A percentile compares a stretch with the other conserved stretches of the same genome.
Conservation (phyloP, 1,284 basidiomycete genomes). For the Ustilago lituana region DNA sequence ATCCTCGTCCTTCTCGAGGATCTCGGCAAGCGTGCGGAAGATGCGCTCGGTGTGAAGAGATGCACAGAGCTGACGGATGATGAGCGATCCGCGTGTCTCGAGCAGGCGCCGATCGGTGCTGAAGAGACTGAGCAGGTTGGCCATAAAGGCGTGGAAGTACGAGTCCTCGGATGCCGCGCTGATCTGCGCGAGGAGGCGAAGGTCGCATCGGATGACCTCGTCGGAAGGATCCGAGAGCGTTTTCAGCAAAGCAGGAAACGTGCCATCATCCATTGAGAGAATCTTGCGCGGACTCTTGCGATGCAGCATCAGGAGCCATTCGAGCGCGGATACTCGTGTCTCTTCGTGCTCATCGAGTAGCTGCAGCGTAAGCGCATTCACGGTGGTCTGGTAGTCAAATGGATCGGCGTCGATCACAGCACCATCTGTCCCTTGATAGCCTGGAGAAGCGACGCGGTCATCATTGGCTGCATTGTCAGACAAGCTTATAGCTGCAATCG, state of each 20-base stretch:
- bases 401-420: constrained; percentile 71
- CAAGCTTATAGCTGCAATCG: constrained; percentile 16
- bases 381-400: constrained; percentile 91
- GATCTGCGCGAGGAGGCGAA: constrained; percentile 95
- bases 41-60: constrained; percentile 95
- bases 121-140: constrained; percentile 91
- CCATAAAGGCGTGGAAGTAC: constrained; percentile 95
- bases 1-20: constrained; percentile 98
- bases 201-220: constrained; percentile 94
- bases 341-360: constrained; percentile 96
- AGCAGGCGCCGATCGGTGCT: constrained; percentile 90
- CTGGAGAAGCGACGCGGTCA: constrained; percentile 15
- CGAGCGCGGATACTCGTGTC: constrained; percentile 91
- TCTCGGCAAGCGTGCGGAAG: constrained; percentile 94
- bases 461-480: constrained; percentile 16
- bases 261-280: constrained; percentile 93
- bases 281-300: constrained; percentile 97
- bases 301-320: constrained; percentile 99
- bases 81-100: constrained; percentile 91
- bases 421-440: background rate
- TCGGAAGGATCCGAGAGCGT: constrained; percentile 96
- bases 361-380: constrained; percentile 89
- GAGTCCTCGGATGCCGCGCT: constrained; percentile 89
- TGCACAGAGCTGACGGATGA: constrained; percentile 92
- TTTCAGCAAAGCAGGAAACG: constrained; percentile 92